Conservation (phyloP, 192 early-diverging fungal species). For the Umbelopsis ramanniana region DNA sequence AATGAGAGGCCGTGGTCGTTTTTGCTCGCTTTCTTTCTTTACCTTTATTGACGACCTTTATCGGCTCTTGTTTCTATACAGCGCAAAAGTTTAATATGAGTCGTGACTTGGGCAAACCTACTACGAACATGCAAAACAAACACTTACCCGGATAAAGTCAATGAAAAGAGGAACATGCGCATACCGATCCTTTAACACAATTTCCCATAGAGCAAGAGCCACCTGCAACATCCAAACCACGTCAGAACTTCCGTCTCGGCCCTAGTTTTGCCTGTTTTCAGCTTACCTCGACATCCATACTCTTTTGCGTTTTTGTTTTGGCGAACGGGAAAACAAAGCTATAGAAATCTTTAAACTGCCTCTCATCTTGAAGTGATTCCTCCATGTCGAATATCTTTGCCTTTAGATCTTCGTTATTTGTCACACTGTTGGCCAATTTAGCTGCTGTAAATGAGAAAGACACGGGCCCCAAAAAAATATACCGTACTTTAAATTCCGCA, state of each 20-base stretch:
- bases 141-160: constrained; percentile 23
- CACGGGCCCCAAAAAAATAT: too few relatives aligned
- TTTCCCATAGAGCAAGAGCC: constrained; percentile 30
- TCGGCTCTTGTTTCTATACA: constrained; percentile 21
- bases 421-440: background rate
- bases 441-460: too few relatives aligned
- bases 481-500: constrained; percentile 12
- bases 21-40: too few relatives aligned
- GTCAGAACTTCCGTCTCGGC: too few relatives aligned
- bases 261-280: background rate
- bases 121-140: background rate
- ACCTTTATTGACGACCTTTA: constrained; percentile 39
- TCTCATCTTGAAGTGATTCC: background rate
- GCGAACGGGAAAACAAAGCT: constrained; percentile 24
- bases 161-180: constrained; percentile 22
- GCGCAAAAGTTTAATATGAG: background rate
- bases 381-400: background rate
- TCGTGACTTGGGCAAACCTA: background rate
- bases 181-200: constrained; percentile 22
- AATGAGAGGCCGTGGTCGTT: background rate
- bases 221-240: background rate
- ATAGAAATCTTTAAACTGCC: constrained; percentile 25
- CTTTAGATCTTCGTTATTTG: background rate
- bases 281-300: constrained; percentile 38
- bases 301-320: constrained; percentile 31